A percentile compares a stretch with the other conserved stretches of the same genome.
These are phyloP conservation scores for Phlebiopsis gigantea DNA, from an alignment of 768 basidiomycete genomes.

Conservation along the genomic window DNA sequence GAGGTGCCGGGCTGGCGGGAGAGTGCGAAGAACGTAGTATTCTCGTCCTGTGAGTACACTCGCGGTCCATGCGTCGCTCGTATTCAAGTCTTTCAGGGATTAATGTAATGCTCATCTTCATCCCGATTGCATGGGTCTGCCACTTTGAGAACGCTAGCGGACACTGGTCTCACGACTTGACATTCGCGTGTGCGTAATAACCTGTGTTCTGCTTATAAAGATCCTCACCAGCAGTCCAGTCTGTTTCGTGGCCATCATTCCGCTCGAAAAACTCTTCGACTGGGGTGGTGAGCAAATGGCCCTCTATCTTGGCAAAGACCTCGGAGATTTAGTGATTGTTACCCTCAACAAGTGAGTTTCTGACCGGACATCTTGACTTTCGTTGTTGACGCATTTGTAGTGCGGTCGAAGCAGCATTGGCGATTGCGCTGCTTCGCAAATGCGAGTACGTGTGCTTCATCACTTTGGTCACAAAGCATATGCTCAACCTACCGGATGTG, in stretches of 20 bases:
- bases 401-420: constrained; percentile 66
- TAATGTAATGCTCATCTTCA: constrained; percentile 50
- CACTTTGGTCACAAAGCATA: too few species aligned
- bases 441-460: constrained; percentile 51
- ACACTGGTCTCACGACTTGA: constrained; percentile 31
- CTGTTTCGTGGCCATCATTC: constrained; percentile 40
- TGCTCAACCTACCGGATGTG: not conserved
- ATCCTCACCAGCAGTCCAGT: constrained; percentile 9
- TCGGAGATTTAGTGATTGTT: constrained; percentile 64
- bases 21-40: constrained; percentile 40
- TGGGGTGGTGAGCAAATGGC: constrained; percentile 55
- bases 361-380: too few species aligned
- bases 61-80: not conserved
- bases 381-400: constrained; percentile 27
- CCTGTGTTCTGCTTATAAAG: not conserved
- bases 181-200: constrained; percentile 40
- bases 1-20: constrained; percentile 32
- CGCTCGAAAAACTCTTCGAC: constrained; percentile 62
- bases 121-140: constrained; percentile 57
- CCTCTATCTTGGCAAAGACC: constrained; percentile 47
- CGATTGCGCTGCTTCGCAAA: constrained; percentile 60
- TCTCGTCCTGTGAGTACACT: constrained; percentile 47
- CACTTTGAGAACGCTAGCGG: constrained; percentile 33
- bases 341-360: constrained; percentile 57
- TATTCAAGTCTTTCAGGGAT: constrained; percentile 20